Base-by-base conservation (phyloP, 768 basidiomycete species). In the Suillus placidus region DNA sequence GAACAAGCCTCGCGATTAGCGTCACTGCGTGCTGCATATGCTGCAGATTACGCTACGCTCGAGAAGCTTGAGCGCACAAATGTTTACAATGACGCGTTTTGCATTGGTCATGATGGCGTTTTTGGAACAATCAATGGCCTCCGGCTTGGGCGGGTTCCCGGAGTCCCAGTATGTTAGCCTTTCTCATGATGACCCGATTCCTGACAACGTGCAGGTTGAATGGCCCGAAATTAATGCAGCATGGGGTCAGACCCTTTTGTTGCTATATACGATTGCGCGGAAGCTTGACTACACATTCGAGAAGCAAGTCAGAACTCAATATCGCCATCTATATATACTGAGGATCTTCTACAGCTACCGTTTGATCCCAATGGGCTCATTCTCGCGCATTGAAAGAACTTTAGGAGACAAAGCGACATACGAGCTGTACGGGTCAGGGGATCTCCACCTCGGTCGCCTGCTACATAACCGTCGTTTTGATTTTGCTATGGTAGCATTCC, bases 171-270 rank as follows among this genome's bases (percentile, higher is more conserved):
- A 74, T 49, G 88, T 80, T 42, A 40, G 42, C 34, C n/a, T 45
- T 64, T 66, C 45, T 35, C 32, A 58, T 40, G 43, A 13, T 64
- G 18, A 30, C 56, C 32, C 45, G 65, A 73, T 62, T 65, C 65
- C 60, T 70, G 63, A 69, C 68, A 37, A 16, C 51, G 43, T 66
- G 10, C 67, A 94, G 88, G 96, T 99, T 37, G 97, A 99, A 74
- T 99, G 96, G 96, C 87, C 94, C 3, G 97, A 99, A 78, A 95
- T 99, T 76, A 99, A 99, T 73, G 97, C 97, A 13, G 97, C 97
- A 20, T 97, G 97, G 95, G 97, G 97, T 2, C 91, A 97, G 74
- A 94, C 96, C 0, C 81, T 97, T n/a, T 83, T 99, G 20, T 82
- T 99, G 64, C 80, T 98, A 42, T 93, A 97, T 72, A 94, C 94